Percentiles rank a stretch among this genome's conserved stretches.
These are phyloP conservation scores for Kwoniella dejecticola DNA, from an alignment of 768 basidiomycete genomes.

Conservation along the genomic window DNA sequence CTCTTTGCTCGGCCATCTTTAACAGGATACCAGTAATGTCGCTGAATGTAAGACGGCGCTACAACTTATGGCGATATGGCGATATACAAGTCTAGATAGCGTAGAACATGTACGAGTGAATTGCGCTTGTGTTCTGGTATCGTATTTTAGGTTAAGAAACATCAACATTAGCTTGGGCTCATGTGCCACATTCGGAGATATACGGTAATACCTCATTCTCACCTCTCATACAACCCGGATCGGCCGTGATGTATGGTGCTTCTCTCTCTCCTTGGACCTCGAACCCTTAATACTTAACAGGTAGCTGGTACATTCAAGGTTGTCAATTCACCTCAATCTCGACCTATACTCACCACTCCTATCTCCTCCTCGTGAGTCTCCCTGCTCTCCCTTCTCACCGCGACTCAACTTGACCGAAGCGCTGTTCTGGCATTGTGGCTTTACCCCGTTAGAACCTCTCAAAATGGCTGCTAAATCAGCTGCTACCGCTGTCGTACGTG, in stretches of 20 bases:
- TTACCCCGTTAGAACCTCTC: neutral
- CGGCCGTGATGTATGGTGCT: constrained; percentile 20
- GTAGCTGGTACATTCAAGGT: neutral
- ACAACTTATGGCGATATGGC: neutral
- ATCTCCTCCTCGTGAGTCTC: neutral
- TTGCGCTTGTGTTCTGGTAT: neutral
- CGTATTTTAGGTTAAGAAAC: no score
- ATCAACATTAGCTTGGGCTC: neutral
- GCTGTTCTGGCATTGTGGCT: neutral
- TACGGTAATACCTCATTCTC: constrained; percentile 6
- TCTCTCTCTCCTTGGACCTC: no score
- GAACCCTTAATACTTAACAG: neutral
- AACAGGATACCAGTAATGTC: neutral
- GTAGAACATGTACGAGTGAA: neutral
- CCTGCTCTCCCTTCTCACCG: neutral
- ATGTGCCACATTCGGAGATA: constrained; percentile 36
- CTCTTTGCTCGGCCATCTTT: constrained; percentile 42
- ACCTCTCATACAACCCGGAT: no score
- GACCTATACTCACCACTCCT: constrained; percentile 14
- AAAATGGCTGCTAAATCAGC: constrained; percentile 54
- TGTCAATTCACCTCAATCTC: neutral
- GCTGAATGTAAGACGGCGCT: neutral
- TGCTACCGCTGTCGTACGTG: constrained; percentile 50
- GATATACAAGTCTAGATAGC: neutral
- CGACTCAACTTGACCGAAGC: neutral